Evolutionary conservation across 768 basidiomycete species (phyloP).

Genomic region (Boletus rubropictus): DNA sequence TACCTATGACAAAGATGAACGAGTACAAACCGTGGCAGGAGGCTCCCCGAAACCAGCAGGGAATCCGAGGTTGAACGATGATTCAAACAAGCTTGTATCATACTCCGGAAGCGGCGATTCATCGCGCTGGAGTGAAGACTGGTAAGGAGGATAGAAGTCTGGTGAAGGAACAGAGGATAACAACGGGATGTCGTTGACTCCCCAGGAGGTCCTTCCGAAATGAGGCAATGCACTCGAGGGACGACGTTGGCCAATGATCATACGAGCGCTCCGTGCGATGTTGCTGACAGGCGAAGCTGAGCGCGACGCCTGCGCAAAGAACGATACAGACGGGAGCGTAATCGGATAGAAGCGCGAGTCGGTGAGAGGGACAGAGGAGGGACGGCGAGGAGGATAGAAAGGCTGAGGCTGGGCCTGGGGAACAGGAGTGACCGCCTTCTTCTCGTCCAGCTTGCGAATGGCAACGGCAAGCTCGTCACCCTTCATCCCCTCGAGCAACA

Average conservation of each 20-base stretch:
- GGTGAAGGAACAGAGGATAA: constrained; percentile 1
- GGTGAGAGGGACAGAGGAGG: constrained; percentile 60
- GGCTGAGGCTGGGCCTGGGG: constrained; percentile 8
- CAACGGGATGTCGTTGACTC: constrained; percentile 25
- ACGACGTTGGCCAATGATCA: constrained; percentile 41
- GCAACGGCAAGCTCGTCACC: constrained; percentile 62
- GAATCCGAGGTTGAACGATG: constrained; percentile 32
- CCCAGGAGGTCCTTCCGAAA: constrained; percentile 24
- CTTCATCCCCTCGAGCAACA: constrained; percentile 64
- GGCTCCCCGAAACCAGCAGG: constrained; percentile 10
- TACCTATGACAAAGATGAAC: accelerated
- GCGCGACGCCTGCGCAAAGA: constrained; percentile 37
- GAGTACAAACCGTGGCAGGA: constrained; percentile 11
- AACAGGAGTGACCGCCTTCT: neutral
- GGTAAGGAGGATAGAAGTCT: constrained; percentile 9
- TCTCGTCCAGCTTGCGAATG: constrained; percentile 46
- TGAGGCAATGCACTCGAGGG: constrained; percentile 45
- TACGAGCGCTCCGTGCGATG: constrained; percentile 40
- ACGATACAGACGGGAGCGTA: constrained; percentile 39
- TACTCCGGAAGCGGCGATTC: constrained; percentile 45
- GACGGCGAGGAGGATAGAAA: constrained; percentile 43
- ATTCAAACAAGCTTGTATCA: constrained; percentile 44
- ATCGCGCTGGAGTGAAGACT: constrained; percentile 36
- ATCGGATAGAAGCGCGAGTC: constrained; percentile 37
- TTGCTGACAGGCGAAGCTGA: constrained; percentile 41